Evolutionary conservation across 2,329 filamentous ascomycete genomes (phyloP).

Genomic region (Sarocladiaceae sp.): DNA sequence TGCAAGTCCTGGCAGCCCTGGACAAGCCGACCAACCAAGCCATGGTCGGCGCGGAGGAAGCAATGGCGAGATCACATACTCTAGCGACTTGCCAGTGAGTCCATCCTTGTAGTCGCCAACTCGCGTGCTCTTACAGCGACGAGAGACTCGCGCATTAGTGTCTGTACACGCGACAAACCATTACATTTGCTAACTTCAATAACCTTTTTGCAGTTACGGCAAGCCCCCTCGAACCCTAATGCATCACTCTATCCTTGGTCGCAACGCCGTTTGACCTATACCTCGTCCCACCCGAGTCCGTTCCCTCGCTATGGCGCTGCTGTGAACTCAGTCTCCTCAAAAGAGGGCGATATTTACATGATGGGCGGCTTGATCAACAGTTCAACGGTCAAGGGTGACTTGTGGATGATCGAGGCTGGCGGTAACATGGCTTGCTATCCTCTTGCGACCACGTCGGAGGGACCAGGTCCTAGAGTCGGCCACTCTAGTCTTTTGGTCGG

Average conservation of each 20-base stretch:
- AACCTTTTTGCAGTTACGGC: constrained; percentile 20
- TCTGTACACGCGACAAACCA: too few species aligned
- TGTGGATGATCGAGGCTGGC: constrained; percentile 96
- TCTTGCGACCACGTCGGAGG: constrained; percentile 85
- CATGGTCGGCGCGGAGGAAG: constrained; percentile 51
- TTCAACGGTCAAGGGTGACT: constrained; percentile 90
- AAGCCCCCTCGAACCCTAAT: constrained; percentile 45
- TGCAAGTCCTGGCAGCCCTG: constrained; percentile 58
- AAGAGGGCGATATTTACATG: constrained; percentile 95
- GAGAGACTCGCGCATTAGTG: too few species aligned
- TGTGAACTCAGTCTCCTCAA: constrained; percentile 87
- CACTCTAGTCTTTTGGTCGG: constrained; percentile 92
- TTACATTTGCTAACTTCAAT: constrained; percentile 4
- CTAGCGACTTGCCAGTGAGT: constrained; percentile 17
- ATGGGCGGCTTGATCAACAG: constrained; percentile 97
- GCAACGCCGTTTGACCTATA: constrained; percentile 81
- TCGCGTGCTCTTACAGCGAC: too few species aligned
- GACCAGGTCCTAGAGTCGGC: constrained; percentile 89
- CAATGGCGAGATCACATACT: constrained; percentile 42
- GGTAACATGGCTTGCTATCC: constrained; percentile 87
- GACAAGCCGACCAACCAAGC: constrained; percentile 22
- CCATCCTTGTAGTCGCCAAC: too few species aligned
- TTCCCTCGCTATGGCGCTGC: constrained; percentile 97
- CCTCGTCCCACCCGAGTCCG: constrained; percentile 74
- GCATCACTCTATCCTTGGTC: constrained; percentile 94